phyloP scores from a whole-genome alignment of 768 basidiomycete genomes.

The Amanita pallidorosea region DNA sequence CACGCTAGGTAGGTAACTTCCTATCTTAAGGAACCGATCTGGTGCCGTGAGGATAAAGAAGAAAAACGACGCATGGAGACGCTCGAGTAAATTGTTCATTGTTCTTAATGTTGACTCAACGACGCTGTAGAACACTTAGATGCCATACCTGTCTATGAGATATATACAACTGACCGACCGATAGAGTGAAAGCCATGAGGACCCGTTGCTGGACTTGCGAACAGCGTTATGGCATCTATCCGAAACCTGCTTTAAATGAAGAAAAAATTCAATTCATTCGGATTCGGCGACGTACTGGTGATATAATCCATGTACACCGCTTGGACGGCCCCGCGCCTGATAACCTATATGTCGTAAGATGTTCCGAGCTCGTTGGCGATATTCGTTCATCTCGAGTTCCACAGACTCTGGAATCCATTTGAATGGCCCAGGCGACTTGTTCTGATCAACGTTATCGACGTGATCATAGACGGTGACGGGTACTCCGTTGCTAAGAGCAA shows the following conservation, averaged over 20 bases:
- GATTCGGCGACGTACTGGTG: slow-evolving; percentile 47
- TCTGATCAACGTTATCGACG: slow-evolving; percentile 35
- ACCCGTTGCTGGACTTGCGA: slow-evolving; percentile 75
- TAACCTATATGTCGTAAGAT: slow-evolving; percentile 61
- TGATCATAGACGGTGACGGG: slow-evolving; percentile 79
- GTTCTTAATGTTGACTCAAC: slow-evolving; percentile 85
- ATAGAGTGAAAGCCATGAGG: slow-evolving; percentile 95
- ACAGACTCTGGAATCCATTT: slow-evolving; percentile 25
- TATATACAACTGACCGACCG: slow-evolving; percentile 50
- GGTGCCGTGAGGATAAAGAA: slow-evolving; percentile 73
- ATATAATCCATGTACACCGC: slow-evolving; percentile 84
- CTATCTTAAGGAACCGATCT: slow-evolving; percentile 76
- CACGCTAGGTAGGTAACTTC: slow-evolving; percentile 81
- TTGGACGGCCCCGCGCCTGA: slow-evolving; percentile 70
- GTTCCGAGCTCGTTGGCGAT: slow-evolving; percentile 52
- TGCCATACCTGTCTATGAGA: background rate
- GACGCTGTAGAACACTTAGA: slow-evolving; percentile 33
- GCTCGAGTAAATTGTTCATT: slow-evolving; percentile 88
- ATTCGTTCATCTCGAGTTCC: slow-evolving; percentile 27
- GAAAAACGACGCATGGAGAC: slow-evolving; percentile 96
- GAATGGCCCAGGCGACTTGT: slow-evolving; percentile 18
- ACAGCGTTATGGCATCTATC: slow-evolving; percentile 90
- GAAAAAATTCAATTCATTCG: background rate
- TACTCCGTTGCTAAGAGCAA: slow-evolving; percentile 65
- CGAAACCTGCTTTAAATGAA: slow-evolving; percentile 50